A percentile compares a stretch with the other conserved stretches of the same genome.
phyloP scores from a whole-genome alignment of 2,329 filamentous ascomycete genomes.

The Exophiala sideris region DNA sequence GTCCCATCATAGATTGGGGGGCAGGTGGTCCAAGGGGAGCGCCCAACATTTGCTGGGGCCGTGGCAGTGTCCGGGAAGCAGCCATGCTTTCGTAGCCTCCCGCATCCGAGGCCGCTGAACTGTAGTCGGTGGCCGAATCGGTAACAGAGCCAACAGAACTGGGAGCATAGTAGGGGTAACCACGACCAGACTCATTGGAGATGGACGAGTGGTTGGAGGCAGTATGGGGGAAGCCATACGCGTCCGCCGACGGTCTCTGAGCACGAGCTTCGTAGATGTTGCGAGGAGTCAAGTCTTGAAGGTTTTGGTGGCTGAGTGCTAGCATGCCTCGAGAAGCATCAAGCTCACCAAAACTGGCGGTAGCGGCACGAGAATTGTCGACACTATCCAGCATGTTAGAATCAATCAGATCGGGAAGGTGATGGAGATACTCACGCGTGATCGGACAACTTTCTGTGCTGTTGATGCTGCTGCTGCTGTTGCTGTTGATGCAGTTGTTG shows the following conservation, averaged over 20 bases:
- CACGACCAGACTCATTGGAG: conserved; percentile 82
- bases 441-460: conserved; percentile 71
- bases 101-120: conserved; percentile 77
- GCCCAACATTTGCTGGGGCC: conserved; percentile 65
- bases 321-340: conserved; percentile 94
- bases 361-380: conserved; percentile 47
- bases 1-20: conserved; percentile 96
- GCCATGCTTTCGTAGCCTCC: conserved; percentile 66
- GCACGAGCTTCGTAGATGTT: conserved; percentile 76
- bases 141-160: conserved; percentile 55
- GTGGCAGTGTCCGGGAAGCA: conserved; percentile 72
- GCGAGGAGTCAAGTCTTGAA: conserved; percentile 70
- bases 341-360: conserved; percentile 77
- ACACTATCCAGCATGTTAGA: conserved; percentile 24
- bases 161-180: conserved; percentile 82
- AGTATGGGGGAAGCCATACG: conserved; percentile 84
- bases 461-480: conserved; percentile 54
- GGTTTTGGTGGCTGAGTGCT: conserved; percentile 71
- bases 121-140: conserved; percentile 81
- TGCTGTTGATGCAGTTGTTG: conserved; percentile 53
- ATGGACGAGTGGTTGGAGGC: conserved; percentile 87
- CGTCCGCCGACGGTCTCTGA: conserved; percentile 71
- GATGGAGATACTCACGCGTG: conserved; percentile 67
- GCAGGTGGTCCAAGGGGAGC: conserved; percentile 69
- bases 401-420: conserved; percentile 40